Percentiles rank a stretch among this genome's conserved stretches.
Evolutionary conservation across 129 eudicot genomes (phyloP).

Genomic region (Helichrysum umbraculigerum): DNA sequence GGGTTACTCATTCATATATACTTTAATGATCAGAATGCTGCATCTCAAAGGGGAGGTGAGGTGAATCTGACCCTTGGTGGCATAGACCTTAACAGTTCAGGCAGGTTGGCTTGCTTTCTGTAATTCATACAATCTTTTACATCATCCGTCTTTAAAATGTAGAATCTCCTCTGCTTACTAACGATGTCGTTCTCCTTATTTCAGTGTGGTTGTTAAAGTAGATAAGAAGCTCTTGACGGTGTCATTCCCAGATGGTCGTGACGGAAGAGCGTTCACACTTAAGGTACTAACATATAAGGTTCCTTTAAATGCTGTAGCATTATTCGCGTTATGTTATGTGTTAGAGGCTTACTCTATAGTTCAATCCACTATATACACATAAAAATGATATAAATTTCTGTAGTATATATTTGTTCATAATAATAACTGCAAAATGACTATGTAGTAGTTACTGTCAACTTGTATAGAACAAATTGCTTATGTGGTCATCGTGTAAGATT

Average conservation of each 20-base stretch:
- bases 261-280: conserved; percentile 90
- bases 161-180: conserved; percentile 2
- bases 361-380: neutral
- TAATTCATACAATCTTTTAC: neutral
- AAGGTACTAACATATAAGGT: conserved; percentile 49
- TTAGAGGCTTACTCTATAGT: neutral
- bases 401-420: neutral
- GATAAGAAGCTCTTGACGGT: conserved; percentile 91
- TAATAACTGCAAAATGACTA: conserved; percentile 6
- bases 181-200: conserved; percentile 16
- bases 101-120: conserved; percentile 74
- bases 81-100: conserved; percentile 98
- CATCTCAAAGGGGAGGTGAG: conserved; percentile 79
- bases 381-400: neutral
- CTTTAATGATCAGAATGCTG: conserved; percentile 55
- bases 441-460: neutral
- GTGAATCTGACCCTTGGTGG: conserved; percentile 96
- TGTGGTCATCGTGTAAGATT: neutral
- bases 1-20: conserved; percentile 13
- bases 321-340: conserved; percentile 6
- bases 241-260: conserved; percentile 85
- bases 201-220: conserved; percentile 86
- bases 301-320: neutral
- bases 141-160: neutral
- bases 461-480: neutral